phyloP scores from a whole-genome alignment of 1,284 basidiomycete species.

The Sanghuangporus sanghuang region DNA sequence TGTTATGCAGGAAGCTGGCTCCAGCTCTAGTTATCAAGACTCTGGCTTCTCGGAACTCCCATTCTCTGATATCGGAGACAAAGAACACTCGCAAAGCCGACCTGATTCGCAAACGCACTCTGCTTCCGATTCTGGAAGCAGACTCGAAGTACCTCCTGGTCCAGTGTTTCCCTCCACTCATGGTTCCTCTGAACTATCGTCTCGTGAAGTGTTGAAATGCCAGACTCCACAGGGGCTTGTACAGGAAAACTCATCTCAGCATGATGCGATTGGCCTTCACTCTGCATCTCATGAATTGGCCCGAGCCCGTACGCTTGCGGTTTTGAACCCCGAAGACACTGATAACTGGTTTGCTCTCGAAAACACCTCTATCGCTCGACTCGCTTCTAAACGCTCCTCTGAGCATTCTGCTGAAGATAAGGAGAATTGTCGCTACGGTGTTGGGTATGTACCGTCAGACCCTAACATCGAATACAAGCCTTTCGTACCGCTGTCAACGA shows the following conservation, averaged over 20 bases:
- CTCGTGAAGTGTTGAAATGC: background rate
- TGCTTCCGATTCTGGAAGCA: background rate
- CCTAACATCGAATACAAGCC: background rate
- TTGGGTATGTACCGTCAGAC: conserved; percentile 5
- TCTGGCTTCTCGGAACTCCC: conserved; percentile 13
- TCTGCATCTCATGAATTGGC: background rate
- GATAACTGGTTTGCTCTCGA: no score
- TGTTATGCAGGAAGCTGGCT: conserved; percentile 1
- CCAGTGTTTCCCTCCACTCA: background rate
- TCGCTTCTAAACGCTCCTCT: background rate
- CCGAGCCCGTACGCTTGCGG: no score
- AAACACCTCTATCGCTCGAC: no score
- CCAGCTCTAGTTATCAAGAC: conserved; percentile 2
- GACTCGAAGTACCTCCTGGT: background rate
- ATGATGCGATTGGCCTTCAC: background rate
- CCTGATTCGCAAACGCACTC: background rate
- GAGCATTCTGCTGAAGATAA: background rate
- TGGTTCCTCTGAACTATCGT: background rate
- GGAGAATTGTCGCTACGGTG: conserved; percentile 11
- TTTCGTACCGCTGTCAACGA: background rate
- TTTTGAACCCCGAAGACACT: no score
- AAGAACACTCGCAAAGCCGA: background rate
- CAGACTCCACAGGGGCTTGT: background rate
- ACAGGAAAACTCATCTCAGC: no score
- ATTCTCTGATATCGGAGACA: conserved; percentile 2